phyloP scores from a whole-genome alignment of 1,284 basidiomycete genomes.

The Heterobasidion occidentale region DNA sequence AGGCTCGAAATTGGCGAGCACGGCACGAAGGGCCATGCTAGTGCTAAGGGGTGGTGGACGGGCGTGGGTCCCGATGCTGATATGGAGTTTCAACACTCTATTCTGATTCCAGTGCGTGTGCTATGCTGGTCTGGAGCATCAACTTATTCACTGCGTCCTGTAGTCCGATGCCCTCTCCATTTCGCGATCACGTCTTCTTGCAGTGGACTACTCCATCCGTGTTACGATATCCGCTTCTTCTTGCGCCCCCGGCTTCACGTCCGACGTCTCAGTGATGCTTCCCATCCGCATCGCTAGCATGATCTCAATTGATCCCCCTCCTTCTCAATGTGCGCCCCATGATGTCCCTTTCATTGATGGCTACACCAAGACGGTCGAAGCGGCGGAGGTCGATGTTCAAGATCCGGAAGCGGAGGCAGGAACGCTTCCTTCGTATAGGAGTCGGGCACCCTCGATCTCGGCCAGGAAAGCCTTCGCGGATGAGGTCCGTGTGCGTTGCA shows the following conservation, averaged over 20 bases:
- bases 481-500: not conserved
- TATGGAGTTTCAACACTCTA: slow-evolving; percentile 52
- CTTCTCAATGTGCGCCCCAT: slow-evolving; percentile 16
- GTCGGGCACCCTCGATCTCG: not conserved
- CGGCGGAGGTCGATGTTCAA: not conserved
- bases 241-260: slow-evolving; percentile 40
- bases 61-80: slow-evolving; percentile 64
- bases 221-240: slow-evolving; percentile 49
- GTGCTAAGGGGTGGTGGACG: slow-evolving; percentile 84
- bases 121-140: not conserved
- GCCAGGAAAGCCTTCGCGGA: not conserved
- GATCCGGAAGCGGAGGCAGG: not conserved
- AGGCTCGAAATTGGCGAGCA: slow-evolving; percentile 61
- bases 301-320: slow-evolving; percentile 74
- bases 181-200: slow-evolving; percentile 67
- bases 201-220: slow-evolving; percentile 73
- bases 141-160: not conserved
- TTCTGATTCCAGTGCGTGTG: slow-evolving; percentile 64
- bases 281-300: slow-evolving; percentile 75
- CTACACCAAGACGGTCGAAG: slow-evolving; percentile 1
- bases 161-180: slow-evolving; percentile 74
- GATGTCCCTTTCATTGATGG: not conserved
- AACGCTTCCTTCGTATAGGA: slow-evolving; percentile 6
- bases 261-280: slow-evolving; percentile 60
- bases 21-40: slow-evolving; percentile 60